Conservation (phyloP, 108 stramenopile genomes). For the Fistulifera pelliculosa region DNA sequence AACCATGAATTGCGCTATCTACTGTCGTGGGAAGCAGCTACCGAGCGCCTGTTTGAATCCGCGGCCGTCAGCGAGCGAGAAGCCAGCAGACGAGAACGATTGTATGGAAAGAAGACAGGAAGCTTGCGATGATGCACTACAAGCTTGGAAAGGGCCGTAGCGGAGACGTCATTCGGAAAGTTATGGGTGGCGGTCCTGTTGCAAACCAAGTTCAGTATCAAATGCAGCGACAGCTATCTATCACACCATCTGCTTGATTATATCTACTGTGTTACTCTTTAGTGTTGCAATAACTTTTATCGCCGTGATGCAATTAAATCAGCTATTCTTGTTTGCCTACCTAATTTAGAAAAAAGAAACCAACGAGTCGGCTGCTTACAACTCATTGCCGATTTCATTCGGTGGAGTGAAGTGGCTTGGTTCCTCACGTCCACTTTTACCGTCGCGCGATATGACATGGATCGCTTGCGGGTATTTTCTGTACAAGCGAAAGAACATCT, state of each 20-base stretch:
- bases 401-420: background rate
- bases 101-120: slow-evolving; percentile 35
- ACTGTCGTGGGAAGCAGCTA: slow-evolving; percentile 92
- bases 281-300: no score
- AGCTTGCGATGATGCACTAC: slow-evolving; percentile 22
- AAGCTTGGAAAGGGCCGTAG: slow-evolving; percentile 18
- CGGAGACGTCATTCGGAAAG: slow-evolving; percentile 29
- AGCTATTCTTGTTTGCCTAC: no score
- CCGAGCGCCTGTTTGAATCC: slow-evolving; percentile 67
- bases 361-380: no score
- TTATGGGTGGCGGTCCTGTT: slow-evolving; percentile 19
- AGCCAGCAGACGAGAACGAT: slow-evolving; percentile 35
- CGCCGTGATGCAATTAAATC: no score
- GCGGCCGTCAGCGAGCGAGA: slow-evolving; percentile 39
- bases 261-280: no score
- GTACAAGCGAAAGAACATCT: slow-evolving; percentile 13
- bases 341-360: no score
- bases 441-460: slow-evolving; percentile 10
- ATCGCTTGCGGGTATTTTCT: slow-evolving; percentile 14
- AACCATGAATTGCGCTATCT: slow-evolving; percentile 42
- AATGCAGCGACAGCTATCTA: background rate
- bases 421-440: slow-evolving; percentile 4
- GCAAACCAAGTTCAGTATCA: slow-evolving; percentile 2
- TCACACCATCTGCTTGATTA: no score
- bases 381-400: no score